Conservation (phyloP, 164 flowering plant genomes). For the Vitis labrusca region DNA sequence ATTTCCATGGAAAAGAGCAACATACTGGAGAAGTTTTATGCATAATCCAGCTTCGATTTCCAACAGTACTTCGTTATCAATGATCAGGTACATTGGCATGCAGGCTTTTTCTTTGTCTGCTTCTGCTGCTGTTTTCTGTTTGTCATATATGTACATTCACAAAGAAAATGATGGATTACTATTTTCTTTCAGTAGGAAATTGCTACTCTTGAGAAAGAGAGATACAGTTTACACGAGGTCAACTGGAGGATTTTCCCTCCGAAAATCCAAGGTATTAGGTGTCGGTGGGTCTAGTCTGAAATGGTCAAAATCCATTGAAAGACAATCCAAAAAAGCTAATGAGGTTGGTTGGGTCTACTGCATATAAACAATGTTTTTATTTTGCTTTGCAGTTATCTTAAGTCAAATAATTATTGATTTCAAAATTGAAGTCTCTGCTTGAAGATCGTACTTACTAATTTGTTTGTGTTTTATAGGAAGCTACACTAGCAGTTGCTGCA, state of each 20-base stretch:
- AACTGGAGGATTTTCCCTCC: constrained; percentile 69
- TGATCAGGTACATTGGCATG: constrained; percentile 43
- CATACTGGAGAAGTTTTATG: constrained; percentile 43
- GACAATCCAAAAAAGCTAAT: constrained; percentile 66
- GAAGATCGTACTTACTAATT: not conserved
- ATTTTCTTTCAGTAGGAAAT: constrained; percentile 47
- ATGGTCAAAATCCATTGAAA: constrained; percentile 96
- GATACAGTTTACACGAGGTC: constrained; percentile 84
- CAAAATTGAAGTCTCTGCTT: not conserved
- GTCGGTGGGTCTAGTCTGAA: constrained; percentile 80
- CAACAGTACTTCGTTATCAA: constrained; percentile 38
- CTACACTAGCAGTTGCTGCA: constrained; percentile 80
- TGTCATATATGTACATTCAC: constrained; percentile 6
- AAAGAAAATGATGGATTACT: not conserved
- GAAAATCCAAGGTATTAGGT: constrained; percentile 80
- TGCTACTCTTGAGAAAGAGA: constrained; percentile 60
- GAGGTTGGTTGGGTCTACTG: constrained; percentile 58
- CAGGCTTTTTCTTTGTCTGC: constrained; percentile 1
- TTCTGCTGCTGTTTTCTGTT: constrained; percentile 8
- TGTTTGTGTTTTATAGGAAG: constrained; percentile 51
- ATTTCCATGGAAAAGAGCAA: constrained; percentile 77
- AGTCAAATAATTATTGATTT: not conserved
- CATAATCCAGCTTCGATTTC: constrained; percentile 23
- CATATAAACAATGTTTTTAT: not conserved
- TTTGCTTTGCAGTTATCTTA: not conserved